These are phyloP conservation scores for Graphilbum fragrans DNA, from an alignment of 2,329 filamentous ascomycete genomes.

Conservation along the genomic window DNA sequence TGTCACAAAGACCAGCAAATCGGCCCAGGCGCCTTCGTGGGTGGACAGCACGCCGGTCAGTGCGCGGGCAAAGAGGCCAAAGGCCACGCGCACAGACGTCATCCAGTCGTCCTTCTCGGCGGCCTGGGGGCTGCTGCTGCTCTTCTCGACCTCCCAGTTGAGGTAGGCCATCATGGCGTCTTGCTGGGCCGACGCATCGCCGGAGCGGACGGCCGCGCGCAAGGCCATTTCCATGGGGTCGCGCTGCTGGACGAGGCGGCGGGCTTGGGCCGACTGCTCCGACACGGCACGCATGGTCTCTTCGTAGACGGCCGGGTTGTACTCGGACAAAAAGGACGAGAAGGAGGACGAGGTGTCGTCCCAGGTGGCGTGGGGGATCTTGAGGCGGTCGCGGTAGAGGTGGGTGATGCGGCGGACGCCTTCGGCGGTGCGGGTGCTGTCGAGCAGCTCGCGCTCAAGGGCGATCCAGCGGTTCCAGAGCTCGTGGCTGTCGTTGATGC, in stretches of 20 bases:
- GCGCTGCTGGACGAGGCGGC: conserved; percentile 49
- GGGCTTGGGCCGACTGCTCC: conserved; percentile 48
- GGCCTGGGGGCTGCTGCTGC: conserved; percentile 41
- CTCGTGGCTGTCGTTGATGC: conserved; percentile 62
- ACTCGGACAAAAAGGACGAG: conserved; percentile 61
- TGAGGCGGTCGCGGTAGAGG: conserved; percentile 58
- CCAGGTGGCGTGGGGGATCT: conserved; percentile 63
- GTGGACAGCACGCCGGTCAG: conserved; percentile 57
- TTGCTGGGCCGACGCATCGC: conserved; percentile 43
- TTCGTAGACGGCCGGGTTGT: conserved; percentile 61
- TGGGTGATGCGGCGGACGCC: conserved; percentile 53
- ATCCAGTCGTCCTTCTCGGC: conserved; percentile 36
- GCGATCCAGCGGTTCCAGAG: conserved; percentile 72
- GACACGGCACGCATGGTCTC: conserved; percentile 59
- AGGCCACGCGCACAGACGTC: conserved; percentile 37
- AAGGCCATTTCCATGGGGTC: conserved; percentile 58
- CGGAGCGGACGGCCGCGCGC: conserved; percentile 41
- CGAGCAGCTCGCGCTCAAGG: conserved; percentile 57
- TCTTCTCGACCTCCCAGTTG: conserved; percentile 57
- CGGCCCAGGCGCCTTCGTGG: conserved; percentile 69
- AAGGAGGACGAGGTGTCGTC: conserved; percentile 63
- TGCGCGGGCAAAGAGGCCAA: conserved; percentile 68
- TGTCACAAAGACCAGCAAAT: conserved; percentile 67
- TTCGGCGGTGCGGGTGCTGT: conserved; percentile 38
- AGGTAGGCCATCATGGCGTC: conserved; percentile 55